Evolutionary conservation across 1,284 basidiomycete genomes (phyloP), one percentile per base, ranked within the genome.

Genomic region (Sanghuangporus sanghuang): DNA sequence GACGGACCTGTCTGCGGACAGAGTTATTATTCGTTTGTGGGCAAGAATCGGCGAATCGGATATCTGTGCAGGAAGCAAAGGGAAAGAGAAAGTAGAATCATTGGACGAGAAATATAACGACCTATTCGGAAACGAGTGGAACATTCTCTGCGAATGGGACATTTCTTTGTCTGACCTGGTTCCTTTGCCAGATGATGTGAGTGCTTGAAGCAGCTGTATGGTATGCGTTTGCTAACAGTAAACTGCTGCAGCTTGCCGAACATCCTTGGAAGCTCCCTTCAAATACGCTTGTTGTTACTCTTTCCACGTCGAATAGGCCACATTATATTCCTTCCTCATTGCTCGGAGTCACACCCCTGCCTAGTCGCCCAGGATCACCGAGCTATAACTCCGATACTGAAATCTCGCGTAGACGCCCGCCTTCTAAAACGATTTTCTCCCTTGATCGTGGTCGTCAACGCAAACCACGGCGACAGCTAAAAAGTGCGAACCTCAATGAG

Each of bases 371-470:
- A 11, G 77, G 76, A 48, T 70, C 69, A 62, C 75, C 76, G 65
- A 90, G 84, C 23, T 91, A 87, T 72, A 83, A 79, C 54, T 92
- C 88, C 4, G 90, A 90, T 69, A 85, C 85, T 53, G 90, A 90
- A 75, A 64, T 69, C 32, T 63, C 57, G 40, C 54, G 46, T 14
- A 59, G 55, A 42, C 39, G 27, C 16, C 40, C 40, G n/a, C 38
- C 23, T 27, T 16, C 21, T 18, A 39, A 11, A 23, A 38, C 16
- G 5, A 23, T 35, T 21, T 54, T 65, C 66, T 38, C 36, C 63
- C 54, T 59, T 67, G 57, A 66, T 59, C 56, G 39, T 58, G 59
- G 58, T 52, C 50, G 64, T 23, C 73, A 48, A 38, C 59, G 75
- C 56, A 73, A 68, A 61, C 68, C 66, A 32, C 74, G 72, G 67